These are phyloP conservation scores for Gliomastix tumulicola DNA, from an alignment of 2,329 filamentous ascomycete genomes.

Conservation along the genomic window DNA sequence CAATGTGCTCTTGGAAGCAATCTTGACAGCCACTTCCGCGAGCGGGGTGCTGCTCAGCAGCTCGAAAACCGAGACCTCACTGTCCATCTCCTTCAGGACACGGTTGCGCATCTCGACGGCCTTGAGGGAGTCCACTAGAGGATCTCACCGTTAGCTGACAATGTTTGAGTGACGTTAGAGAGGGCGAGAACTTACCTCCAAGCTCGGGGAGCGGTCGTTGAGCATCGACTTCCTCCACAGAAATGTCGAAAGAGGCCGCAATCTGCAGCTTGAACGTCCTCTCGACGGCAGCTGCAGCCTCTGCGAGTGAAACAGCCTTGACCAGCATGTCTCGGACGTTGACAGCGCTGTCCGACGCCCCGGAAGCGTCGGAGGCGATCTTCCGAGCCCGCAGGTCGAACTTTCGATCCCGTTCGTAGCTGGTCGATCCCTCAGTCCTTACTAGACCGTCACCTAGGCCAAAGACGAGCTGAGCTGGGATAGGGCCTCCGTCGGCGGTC, in stretches of 20 bases:
- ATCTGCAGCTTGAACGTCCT: constrained; percentile 2
- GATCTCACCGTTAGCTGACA: not conserved
- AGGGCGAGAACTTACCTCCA: constrained; percentile 5
- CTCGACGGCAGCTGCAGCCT: constrained; percentile 3
- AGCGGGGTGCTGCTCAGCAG: constrained; percentile 3
- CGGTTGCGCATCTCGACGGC: constrained; percentile 5
- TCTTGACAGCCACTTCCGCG: constrained; percentile 5
- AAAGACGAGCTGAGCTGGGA: constrained; percentile 5
- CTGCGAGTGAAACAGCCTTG: not conserved
- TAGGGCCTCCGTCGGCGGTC: not conserved
- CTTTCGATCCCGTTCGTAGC: constrained; percentile 2
- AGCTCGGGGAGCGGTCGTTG: constrained; percentile 3
- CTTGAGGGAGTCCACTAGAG: constrained; percentile 5
- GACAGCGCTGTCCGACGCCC: not conserved
- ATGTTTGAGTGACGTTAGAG: not conserved
- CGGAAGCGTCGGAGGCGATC: not conserved
- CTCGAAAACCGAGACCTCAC: constrained; percentile 6
- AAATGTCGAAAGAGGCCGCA: constrained; percentile 1
- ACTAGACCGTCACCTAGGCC: constrained; percentile 3
- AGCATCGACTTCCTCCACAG: constrained; percentile 4
- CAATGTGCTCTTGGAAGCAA: constrained; percentile 3
- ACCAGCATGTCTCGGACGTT: not conserved
- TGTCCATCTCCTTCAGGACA: constrained; percentile 4
- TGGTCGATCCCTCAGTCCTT: not conserved
- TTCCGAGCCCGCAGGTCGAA: constrained; percentile 3